Evolutionary conservation across 768 basidiomycete genomes (phyloP), one percentile per base, ranked within the genome.

Genomic region (Asterophora parasitica): DNA sequence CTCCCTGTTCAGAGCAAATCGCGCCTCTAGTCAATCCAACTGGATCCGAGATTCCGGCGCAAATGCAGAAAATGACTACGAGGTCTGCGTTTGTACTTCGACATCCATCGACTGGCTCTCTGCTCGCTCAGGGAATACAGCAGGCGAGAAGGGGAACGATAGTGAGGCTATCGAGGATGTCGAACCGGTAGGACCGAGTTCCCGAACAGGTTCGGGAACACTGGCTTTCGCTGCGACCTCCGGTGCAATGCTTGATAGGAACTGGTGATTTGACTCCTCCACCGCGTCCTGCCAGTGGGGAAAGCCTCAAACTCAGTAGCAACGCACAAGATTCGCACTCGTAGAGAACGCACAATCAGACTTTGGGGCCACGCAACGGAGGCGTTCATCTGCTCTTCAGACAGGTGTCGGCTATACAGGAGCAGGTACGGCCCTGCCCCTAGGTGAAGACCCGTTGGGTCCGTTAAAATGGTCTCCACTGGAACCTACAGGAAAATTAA

Each of bases 341-440:
- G 13, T 2, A 31, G 4, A 44, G 4, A n/a, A 56, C 65, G 46
- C 40, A 74, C 72, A n/a, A 63, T 62, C 42, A 72, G 67, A 16
- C 60, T 49, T 23, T 42, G 53, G 7, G 71, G 71, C 72, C 72
- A 74, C 10, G 58, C 54, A 10, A 70, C 55, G 4, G 67, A 67
- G 38, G 57, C 59, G n/a, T 59, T 59, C 13, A 70, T 55, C 38
- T 67, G 61, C 26, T 73, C 69, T 2, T 66, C 63, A 7, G 66
- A 60, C 27, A 73, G 45, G 43, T 68, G 63, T 15, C 70, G 68
- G 54, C 75, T 77, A 63, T 91, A 92, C 30, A 92, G 62, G n/a
- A 92, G 67, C 56, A 91, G 64, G 62, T 85, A 89, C 0, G 89
- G 88, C 1, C 89, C 89, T 15, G 85, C 85, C 12, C 79, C 76